phyloP scores from a whole-genome alignment of 257 asterid genomes.

The Rubia yunnanensis region DNA sequence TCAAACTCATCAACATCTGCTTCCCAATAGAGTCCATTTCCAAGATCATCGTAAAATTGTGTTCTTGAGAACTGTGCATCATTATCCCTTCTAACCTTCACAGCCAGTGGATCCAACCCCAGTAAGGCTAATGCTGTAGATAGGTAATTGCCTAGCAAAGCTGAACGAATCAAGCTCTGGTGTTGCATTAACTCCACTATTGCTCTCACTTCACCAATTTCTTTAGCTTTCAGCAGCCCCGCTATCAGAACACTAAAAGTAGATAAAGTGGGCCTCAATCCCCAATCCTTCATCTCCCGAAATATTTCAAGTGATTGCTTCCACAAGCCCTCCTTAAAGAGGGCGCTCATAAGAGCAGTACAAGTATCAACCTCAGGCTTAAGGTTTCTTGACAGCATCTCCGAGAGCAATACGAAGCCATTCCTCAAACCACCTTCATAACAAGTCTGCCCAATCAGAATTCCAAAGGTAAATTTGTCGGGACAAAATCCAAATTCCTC shows the following conservation, averaged over 20 bases:
- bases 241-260: conserved; percentile 69
- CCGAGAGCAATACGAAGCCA: conserved; percentile 50
- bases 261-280: conserved; percentile 38
- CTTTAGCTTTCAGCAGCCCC: conserved; percentile 57
- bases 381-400: conserved; percentile 46
- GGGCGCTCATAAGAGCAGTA: conserved; percentile 70
- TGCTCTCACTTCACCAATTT: conserved; percentile 53
- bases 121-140: conserved; percentile 39
- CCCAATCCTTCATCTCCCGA: conserved; percentile 66
- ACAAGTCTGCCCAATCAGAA: conserved; percentile 70
- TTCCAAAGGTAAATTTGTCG: conserved; percentile 56
- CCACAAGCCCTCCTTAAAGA: conserved; percentile 68
- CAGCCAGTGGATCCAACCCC: conserved; percentile 48
- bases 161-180: conserved; percentile 29
- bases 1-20: conserved; percentile 60
- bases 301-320: conserved; percentile 48
- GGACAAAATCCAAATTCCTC: conserved; percentile 56
- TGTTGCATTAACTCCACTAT: conserved; percentile 49
- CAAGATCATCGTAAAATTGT: conserved; percentile 75
- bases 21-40: conserved; percentile 87
- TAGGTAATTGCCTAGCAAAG: conserved; percentile 45
- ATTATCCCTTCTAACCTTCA: conserved; percentile 79
- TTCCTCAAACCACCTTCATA: conserved; percentile 49
- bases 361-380: conserved; percentile 59
- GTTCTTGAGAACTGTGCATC: conserved; percentile 41